Percentiles rank a stretch among this genome's conserved stretches.
Evolutionary conservation across 2,329 filamentous ascomycete species (phyloP).

Genomic region (Fusarium veterinarium): DNA sequence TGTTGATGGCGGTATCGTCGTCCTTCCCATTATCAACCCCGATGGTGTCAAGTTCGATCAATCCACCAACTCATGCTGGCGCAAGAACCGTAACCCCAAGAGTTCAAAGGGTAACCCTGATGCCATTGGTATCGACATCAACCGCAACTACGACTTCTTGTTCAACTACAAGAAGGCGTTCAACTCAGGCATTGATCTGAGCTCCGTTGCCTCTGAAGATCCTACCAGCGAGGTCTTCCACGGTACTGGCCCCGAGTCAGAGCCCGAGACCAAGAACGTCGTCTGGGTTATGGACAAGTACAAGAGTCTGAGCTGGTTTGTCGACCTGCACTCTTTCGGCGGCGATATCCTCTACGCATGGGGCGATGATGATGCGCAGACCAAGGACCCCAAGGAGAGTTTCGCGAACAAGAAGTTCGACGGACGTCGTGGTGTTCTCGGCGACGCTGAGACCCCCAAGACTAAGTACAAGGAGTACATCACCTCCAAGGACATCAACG

Average conservation of each 20-base stretch:
- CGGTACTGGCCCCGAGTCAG: constrained; percentile 63
- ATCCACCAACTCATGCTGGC: constrained; percentile 61
- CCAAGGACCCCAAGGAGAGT: constrained; percentile 57
- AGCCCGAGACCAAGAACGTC: constrained; percentile 67
- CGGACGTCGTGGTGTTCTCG: constrained; percentile 60
- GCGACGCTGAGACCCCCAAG: constrained; percentile 48
- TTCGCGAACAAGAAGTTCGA: constrained; percentile 65
- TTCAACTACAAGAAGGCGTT: constrained; percentile 64
- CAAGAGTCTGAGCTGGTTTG: constrained; percentile 64
- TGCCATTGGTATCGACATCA: constrained; percentile 62
- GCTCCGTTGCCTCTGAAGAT: constrained; percentile 51
- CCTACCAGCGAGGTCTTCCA: constrained; percentile 62
- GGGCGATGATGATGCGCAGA: constrained; percentile 67
- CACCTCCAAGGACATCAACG: constrained; percentile 49
- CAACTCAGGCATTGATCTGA: constrained; percentile 50
- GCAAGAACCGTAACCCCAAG: constrained; percentile 65
- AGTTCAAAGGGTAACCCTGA: constrained; percentile 48
- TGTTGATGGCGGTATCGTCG: constrained; percentile 64
- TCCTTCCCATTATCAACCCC: constrained; percentile 64
- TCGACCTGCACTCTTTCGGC: constrained; percentile 67
- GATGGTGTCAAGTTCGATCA: constrained; percentile 66
- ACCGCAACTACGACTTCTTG: constrained; percentile 68
- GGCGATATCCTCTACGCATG: constrained; percentile 66
- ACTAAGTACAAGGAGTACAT: constrained; percentile 60
- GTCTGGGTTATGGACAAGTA: constrained; percentile 64